Evolutionary conservation across 148 eudicot genomes (phyloP).

Genomic region (Rhododendron vialii): DNA sequence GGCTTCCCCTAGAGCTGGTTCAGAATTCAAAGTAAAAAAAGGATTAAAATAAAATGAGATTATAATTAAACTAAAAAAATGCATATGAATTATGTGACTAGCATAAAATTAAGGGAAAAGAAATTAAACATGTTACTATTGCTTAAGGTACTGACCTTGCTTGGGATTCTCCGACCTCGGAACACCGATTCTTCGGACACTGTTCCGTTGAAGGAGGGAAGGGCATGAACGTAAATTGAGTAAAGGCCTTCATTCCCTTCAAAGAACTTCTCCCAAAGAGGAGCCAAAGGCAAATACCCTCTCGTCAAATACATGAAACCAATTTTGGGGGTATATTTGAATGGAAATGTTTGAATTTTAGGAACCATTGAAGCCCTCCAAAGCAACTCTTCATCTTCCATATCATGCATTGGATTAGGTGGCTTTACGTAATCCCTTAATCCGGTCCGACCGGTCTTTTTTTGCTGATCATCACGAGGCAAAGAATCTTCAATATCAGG

Average conservation of each 20-base stretch:
- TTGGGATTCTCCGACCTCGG: conserved; percentile 49
- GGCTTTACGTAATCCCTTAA: conserved; percentile 9
- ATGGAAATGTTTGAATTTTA: conserved; percentile 8
- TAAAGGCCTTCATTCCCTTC: conserved; percentile 45
- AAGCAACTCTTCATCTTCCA: conserved; percentile 51
- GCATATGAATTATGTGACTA: background rate
- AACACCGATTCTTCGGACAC: conserved; percentile 43
- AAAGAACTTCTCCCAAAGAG: conserved; percentile 61
- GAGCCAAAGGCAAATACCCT: conserved; percentile 48
- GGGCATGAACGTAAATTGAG: conserved; percentile 56
- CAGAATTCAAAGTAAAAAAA: no score
- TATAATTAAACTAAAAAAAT: background rate
- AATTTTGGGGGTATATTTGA: conserved; percentile 30
- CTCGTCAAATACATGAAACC: conserved; percentile 62
- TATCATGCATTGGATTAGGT: conserved; percentile 17
- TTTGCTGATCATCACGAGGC: background rate
- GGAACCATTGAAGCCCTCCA: conserved; percentile 41
- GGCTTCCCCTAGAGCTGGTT: no score
- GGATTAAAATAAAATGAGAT: background rate
- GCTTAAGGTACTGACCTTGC: conserved; percentile 35
- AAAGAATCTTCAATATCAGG: background rate
- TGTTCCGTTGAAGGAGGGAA: conserved; percentile 34
- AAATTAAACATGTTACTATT: background rate
- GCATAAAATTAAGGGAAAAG: background rate
- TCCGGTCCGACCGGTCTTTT: background rate